phyloP scores from a whole-genome alignment of 495 filamentous ascomycete species.

The Penicillium samsonianum region DNA sequence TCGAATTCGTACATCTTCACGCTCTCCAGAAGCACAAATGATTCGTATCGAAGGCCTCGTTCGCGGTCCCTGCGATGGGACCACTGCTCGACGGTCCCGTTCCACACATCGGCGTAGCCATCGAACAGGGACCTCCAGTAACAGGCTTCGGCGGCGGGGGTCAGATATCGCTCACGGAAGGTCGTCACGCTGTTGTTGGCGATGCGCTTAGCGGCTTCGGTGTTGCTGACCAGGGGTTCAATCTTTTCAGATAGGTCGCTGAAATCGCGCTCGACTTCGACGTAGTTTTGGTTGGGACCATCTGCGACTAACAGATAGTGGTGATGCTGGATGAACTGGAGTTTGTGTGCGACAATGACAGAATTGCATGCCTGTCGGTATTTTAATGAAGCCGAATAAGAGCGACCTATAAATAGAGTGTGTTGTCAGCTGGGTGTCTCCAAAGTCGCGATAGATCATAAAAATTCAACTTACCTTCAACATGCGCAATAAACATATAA shows the following conservation, averaged over 20 bases:
- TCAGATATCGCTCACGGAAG: conserved; percentile 60
- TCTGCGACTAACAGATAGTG: conserved; percentile 41
- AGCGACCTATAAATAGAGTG: conserved; percentile 34
- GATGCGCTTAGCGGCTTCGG: conserved; percentile 49
- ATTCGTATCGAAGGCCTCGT: conserved; percentile 44
- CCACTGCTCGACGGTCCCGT: conserved; percentile 31
- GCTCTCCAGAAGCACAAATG: conserved; percentile 41
- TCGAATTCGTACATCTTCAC: conserved; percentile 36
- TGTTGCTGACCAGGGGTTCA: conserved; percentile 45
- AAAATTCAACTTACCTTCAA: conserved; percentile 47
- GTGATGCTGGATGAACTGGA: conserved; percentile 50
- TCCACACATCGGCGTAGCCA: conserved; percentile 48
- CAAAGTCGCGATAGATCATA: not conserved
- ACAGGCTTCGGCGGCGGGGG: conserved; percentile 58
- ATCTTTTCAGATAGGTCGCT: conserved; percentile 57
- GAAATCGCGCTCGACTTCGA: conserved; percentile 60
- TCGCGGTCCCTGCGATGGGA: conserved; percentile 21
- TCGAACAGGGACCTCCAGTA: conserved; percentile 58
- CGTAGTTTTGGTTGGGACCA: conserved; percentile 62
- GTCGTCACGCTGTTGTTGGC: conserved; percentile 55
- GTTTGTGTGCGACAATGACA: conserved; percentile 55
- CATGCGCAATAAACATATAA: conserved; percentile 60
- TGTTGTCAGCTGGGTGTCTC: not conserved
- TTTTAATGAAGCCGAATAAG: conserved; percentile 58
- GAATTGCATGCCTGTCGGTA: conserved; percentile 62